A percentile compares a stretch with the other conserved stretches of the same genome.
Evolutionary conservation across 495 filamentous ascomycete species (phyloP).

Genomic region (Aspergillus saccharolyticus): DNA sequence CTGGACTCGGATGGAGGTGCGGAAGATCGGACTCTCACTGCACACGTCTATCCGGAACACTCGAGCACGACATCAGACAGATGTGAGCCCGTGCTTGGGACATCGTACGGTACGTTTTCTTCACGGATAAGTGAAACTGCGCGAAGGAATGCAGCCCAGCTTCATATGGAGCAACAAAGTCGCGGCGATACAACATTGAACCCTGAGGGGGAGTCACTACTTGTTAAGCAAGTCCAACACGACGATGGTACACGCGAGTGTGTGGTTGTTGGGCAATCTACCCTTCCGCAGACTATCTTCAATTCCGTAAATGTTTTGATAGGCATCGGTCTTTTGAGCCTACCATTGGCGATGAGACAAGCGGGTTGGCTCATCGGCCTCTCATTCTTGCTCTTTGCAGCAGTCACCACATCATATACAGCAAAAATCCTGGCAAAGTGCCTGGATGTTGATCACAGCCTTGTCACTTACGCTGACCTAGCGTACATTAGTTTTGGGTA

Average conservation of each 20-base stretch:
- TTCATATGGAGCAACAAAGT: constrained; percentile 68
- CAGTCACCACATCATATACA: constrained; percentile 76
- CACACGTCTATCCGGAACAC: constrained; percentile 18
- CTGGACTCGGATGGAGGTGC: constrained; percentile 21
- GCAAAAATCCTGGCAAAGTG: constrained; percentile 83
- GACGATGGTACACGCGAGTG: constrained; percentile 81
- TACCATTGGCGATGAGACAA: constrained; percentile 86
- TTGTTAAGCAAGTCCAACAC: constrained; percentile 78
- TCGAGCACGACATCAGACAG: constrained; percentile 19
- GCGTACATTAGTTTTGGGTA: constrained; percentile 91
- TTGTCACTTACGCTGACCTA: constrained; percentile 87
- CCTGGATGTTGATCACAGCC: constrained; percentile 74
- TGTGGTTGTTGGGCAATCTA: constrained; percentile 85
- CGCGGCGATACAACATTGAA: constrained; percentile 42
- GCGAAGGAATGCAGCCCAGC: constrained; percentile 63
- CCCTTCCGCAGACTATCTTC: constrained; percentile 90
- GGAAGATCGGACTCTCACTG: constrained; percentile 17
- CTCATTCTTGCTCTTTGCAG: constrained; percentile 65
- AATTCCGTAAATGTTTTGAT: constrained; percentile 96
- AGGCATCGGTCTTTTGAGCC: constrained; percentile 80
- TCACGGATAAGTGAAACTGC: constrained; percentile 63
- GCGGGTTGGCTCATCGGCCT: constrained; percentile 88
- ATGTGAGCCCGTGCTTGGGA: constrained; percentile 56
- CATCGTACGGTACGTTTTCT: constrained; percentile 71
- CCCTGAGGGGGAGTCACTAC: constrained; percentile 68